Evolutionary conservation across 768 basidiomycete species (phyloP).

Genomic region (Agrocybe chaxingu): DNA sequence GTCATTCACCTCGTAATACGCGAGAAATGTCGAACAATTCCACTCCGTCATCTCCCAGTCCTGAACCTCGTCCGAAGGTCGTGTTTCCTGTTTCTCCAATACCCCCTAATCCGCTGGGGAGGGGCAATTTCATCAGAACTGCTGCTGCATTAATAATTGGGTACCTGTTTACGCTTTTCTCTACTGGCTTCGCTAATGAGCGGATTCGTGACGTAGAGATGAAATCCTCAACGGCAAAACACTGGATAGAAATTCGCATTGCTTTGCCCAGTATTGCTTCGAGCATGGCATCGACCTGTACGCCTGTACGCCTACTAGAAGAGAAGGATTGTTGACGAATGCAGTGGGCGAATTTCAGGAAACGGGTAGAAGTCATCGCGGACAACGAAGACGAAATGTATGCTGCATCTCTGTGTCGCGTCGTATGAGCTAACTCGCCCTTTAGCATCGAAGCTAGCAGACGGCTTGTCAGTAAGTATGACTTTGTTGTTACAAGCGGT

Average conservation of each 20-base stretch:
- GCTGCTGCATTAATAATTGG: conserved; percentile 79
- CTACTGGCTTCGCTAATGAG: background rate
- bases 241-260: conserved; percentile 78
- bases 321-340: conserved; percentile 19
- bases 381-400: conserved; percentile 92
- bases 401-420: conserved; percentile 19
- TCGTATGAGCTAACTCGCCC: background rate
- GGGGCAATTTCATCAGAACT: conserved; percentile 67
- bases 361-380: conserved; percentile 86
- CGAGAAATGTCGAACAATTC: conserved; percentile 14
- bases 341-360: conserved; percentile 44
- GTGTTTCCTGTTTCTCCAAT: conserved; percentile 54
- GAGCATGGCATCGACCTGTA: conserved; percentile 83
- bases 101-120: conserved; percentile 64
- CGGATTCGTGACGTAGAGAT: conserved; percentile 46
- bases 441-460: conserved; percentile 79
- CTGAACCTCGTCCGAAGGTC: conserved; percentile 14
- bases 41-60: conserved; percentile 21
- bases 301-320: conserved; percentile 14
- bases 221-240: conserved; percentile 94
- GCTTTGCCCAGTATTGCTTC: conserved; percentile 86
- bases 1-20: background rate
- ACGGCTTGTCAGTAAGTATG: conserved; percentile 77
- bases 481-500: conserved; percentile 88
- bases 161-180: conserved; percentile 30